Evolutionary conservation across 2,329 filamentous ascomycete species (phyloP), one percentile per base, ranked within the genome.

Genomic region (Beauveria asiatica): DNA sequence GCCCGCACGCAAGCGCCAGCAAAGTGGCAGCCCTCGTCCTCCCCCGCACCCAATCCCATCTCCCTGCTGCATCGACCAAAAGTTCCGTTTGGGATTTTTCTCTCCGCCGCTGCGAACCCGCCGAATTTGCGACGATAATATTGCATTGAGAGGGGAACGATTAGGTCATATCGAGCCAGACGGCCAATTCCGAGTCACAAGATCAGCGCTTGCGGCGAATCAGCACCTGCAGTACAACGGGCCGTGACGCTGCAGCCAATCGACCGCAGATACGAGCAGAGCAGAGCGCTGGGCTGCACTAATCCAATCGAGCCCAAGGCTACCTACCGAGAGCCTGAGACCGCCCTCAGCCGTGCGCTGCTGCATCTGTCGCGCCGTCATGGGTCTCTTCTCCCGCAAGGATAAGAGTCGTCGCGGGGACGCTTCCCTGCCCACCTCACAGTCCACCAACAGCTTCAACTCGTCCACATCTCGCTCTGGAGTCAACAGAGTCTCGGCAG

Each of bases 301-400:
- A 33, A 57, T 57, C 54, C 42, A 48, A 23, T 51, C 33, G 21
- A 41, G 23, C 45, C 27, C 30, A 21, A n/a, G 19, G 33, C 33
- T 37, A 37, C 33, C 23, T 33, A 50, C 46, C 39, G 45, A 58
- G 46, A 58, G 21, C n/a, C 57, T 41, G 33, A 42, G 49, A 45
- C 49, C 23, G 27, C 41, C 41, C 55, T 23, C 49, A 41, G 42
- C 42, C 42, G 30, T 51, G 41, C 41, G 13, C 25, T 17, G 33
- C 46, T 51, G 51, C 53, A 59, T 25, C 53, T 19, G 4, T 48
- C 59, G 54, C 59, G 54, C 63, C 69, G 72, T 66, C 62, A 84
- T 84, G 81, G 80, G 81, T 66, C 67, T 84, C 64, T 84, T 84
- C 69, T 81, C 81, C 41, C 75, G 81, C 62, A 82, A 78, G 67